Conservation (phyloP, 1,139 yeast species). For the Hemisphaericaspora xylofermentans region DNA sequence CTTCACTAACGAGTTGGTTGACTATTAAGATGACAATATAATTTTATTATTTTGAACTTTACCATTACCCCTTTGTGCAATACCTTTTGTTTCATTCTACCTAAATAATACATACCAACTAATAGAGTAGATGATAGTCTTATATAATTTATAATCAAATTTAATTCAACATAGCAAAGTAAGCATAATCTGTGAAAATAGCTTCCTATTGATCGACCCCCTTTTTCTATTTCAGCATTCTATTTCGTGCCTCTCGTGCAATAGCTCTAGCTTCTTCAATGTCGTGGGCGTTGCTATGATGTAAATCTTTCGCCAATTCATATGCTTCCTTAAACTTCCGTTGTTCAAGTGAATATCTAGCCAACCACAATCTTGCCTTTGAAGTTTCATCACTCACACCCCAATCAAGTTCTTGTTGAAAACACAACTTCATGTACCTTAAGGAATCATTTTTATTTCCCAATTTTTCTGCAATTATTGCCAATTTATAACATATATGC, state of each 20-base stretch:
- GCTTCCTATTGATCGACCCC: too few species aligned
- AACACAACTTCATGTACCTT: slow-evolving; percentile 69
- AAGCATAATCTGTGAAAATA: too few species aligned
- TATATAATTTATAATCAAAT: not conserved
- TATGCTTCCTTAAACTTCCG: slow-evolving; percentile 69
- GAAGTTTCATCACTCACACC: slow-evolving; percentile 77
- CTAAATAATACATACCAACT: not conserved
- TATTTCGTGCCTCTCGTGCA: slow-evolving; percentile 65
- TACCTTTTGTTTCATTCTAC: not conserved
- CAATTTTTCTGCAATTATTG: slow-evolving; percentile 60
- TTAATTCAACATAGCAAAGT: not conserved
- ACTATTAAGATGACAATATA: slow-evolving; percentile 7
- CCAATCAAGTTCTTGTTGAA: slow-evolving; percentile 63
- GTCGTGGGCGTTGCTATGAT: slow-evolving; percentile 78
- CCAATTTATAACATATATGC: slow-evolving; percentile 65
- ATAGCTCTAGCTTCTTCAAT: slow-evolving; percentile 87
- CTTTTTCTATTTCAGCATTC: slow-evolving; percentile 24
- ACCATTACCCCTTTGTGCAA: not conserved
- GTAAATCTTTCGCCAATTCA: slow-evolving; percentile 69
- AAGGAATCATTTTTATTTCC: slow-evolving; percentile 55
- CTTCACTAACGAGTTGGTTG: slow-evolving; percentile 21
- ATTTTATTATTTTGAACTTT: not conserved
- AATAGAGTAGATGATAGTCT: not conserved
- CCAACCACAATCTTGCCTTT: slow-evolving; percentile 86
- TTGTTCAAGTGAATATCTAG: slow-evolving; percentile 59